Conservation (phyloP, 805 yeast genomes). For the Hanseniaspora singularis region DNA sequence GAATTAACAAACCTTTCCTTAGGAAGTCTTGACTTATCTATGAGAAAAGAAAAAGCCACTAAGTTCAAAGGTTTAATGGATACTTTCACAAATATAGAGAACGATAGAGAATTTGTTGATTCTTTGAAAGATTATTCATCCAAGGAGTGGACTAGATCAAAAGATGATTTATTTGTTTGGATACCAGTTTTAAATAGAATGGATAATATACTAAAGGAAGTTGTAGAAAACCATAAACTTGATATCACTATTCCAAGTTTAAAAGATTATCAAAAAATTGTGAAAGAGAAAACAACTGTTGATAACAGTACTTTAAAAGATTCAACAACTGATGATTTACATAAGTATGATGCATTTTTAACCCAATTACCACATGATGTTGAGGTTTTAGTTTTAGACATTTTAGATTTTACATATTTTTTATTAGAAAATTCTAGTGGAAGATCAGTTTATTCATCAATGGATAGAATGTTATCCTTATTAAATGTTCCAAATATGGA, state of each 20-base stretch:
- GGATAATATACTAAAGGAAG: constrained; percentile 49
- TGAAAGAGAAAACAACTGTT: too few species aligned
- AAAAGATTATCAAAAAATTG: neutral
- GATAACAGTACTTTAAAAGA: too few species aligned
- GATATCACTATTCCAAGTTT: constrained; percentile 20
- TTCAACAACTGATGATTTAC: too few species aligned
- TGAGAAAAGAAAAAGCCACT: constrained; percentile 25
- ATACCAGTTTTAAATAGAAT: constrained; percentile 61
- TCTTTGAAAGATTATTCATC: constrained; percentile 27
- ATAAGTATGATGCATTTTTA: constrained; percentile 30
- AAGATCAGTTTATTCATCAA: constrained; percentile 54
- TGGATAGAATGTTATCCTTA: constrained; percentile 47
- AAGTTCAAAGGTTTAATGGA: constrained; percentile 30
- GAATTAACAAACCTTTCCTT: neutral
- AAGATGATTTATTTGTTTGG: constrained; percentile 67
- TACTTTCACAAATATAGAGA: constrained; percentile 29
- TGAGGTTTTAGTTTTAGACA: constrained; percentile 35
- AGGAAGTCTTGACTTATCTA: constrained; percentile 11
- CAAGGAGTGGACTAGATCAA: constrained; percentile 47
- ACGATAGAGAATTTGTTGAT: constrained; percentile 32
- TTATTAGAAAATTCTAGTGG: constrained; percentile 60
- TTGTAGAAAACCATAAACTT: constrained; percentile 40
- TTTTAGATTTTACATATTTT: constrained; percentile 49
- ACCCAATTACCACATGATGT: constrained; percentile 37
- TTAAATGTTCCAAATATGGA: constrained; percentile 48